Conservation (phyloP, 75 land plant genomes). For the Pseudotsuga menziesii region DNA sequence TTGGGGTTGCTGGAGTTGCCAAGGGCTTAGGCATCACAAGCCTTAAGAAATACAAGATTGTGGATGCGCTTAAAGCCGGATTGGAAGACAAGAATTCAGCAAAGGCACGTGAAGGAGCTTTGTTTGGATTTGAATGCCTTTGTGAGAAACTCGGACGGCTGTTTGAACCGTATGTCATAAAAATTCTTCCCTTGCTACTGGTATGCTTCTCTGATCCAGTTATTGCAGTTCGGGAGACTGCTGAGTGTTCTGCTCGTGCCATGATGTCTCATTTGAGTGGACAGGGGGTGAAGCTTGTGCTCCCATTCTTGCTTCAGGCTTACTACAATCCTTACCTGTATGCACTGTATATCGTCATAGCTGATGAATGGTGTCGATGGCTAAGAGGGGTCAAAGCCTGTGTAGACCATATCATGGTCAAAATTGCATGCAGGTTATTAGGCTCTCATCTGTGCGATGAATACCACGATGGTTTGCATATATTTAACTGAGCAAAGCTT, state of each 20-base stretch:
- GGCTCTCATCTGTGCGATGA: too few species aligned
- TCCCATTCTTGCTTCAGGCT: slow-evolving; percentile 96
- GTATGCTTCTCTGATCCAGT: slow-evolving; percentile 97
- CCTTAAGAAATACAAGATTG: slow-evolving; percentile 72
- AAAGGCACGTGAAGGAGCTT: slow-evolving; percentile 92
- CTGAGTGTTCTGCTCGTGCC: slow-evolving; percentile 96
- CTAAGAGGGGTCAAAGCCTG: too few species aligned
- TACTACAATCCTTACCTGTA: too few species aligned
- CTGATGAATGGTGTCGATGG: too few species aligned
- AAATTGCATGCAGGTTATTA: too few species aligned
- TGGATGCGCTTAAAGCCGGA: slow-evolving; percentile 49
- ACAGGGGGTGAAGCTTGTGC: slow-evolving; percentile 94
- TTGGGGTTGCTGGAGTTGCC: slow-evolving; percentile 96
- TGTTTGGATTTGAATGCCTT: slow-evolving; percentile 91
- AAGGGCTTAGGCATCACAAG: slow-evolving; percentile 85
- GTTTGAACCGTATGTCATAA: slow-evolving; percentile 99
- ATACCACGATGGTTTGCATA: too few species aligned
- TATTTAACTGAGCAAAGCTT: too few species aligned
- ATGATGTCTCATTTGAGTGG: slow-evolving; percentile 98
- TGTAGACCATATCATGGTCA: too few species aligned
- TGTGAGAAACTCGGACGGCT: slow-evolving; percentile 93
- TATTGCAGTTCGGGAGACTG: slow-evolving; percentile 94
- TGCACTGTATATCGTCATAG: too few species aligned
- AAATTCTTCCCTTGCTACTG: slow-evolving; percentile 79
- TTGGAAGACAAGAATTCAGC: slow-evolving; percentile 92